Percentiles rank a stretch among this genome's conserved stretches.
These are phyloP conservation scores for Herpetomonas tarakana DNA, from an alignment of 208 protist genomes.

Conservation along the genomic window DNA sequence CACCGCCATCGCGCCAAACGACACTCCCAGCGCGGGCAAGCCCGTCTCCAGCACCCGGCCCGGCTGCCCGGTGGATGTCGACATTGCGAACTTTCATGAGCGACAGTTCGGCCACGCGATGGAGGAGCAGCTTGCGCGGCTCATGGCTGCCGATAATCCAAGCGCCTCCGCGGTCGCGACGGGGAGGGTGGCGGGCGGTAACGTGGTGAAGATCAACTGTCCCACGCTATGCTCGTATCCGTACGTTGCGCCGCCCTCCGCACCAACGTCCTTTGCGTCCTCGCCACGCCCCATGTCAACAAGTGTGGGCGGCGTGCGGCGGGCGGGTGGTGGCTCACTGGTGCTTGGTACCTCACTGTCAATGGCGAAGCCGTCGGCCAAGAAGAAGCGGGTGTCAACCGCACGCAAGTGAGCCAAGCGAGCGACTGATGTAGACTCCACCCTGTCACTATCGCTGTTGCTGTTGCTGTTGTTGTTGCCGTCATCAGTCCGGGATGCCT, in stretches of 20 bases:
- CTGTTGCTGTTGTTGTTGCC: too few species aligned
- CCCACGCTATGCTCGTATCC: neutral
- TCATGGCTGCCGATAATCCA: too few species aligned
- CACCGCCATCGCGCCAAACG: neutral
- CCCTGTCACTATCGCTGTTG: too few species aligned
- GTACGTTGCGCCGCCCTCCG: neutral
- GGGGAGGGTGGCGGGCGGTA: too few species aligned
- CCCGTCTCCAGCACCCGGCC: neutral
- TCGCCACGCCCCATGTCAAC: neutral
- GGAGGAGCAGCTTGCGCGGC: too few species aligned
- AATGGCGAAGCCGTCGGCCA: neutral
- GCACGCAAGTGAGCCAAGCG: too few species aligned
- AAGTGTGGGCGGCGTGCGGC: too few species aligned
- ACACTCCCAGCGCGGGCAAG: neutral
- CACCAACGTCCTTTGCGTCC: neutral
- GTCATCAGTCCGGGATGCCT: too few species aligned
- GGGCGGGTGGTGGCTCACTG: neutral
- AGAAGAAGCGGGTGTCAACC: too few species aligned
- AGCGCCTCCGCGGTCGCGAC: too few species aligned
- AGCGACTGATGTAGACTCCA: too few species aligned
- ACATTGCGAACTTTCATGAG: constrained; percentile 7
- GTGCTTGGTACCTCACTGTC: neutral
- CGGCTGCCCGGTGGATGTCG: neutral
- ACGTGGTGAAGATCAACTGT: too few species aligned
- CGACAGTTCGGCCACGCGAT: neutral